Base-by-base conservation (phyloP, 495 filamentous ascomycete genomes). In the Xylaria intraflava region DNA sequence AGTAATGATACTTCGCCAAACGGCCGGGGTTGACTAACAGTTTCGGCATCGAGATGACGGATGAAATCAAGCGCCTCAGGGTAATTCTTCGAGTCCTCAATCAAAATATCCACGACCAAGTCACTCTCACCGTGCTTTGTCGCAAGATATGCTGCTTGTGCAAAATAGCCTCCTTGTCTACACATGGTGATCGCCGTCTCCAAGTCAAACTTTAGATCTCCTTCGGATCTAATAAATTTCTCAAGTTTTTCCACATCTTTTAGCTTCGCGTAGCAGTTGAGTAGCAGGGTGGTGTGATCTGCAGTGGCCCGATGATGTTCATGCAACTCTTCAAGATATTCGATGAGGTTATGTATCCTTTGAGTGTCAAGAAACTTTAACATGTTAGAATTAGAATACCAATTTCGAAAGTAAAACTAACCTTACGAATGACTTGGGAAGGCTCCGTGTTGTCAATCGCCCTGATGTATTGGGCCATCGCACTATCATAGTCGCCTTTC, bases 131-230 rank as follows among this genome's bases (percentile, higher is more conserved):
- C 83, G 63, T 97, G 91, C 64, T 96, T 94, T 49, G 89, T 88
- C 10, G 93, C 92, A 42, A 98, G 78, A 63, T 93, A 97, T 2
- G 93, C 94, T 7, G 93, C 93, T 71, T 98, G 93, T 56, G 96
- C 89, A 64, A 85, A 92, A 66, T 98, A 98, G n/a, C 94, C 90
- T 20, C 90, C 94, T 71, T 98, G 93, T 16, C 94, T 83, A 60
- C 93, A 98, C 93, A 98, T 97, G 4, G 85, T 82, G 46, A 97
- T 98, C 2, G 94, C 94, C 6, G 94, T 98, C 55, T 97, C 93
- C 7, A 97, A 75, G 69, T 98, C 93, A 67, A 98, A 97, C 59
- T 93, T 96, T 30, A 95, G 78, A 62, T 96, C 92, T 1, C 89
- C 91, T 2, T 90, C 89, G 39, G 90, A 90, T 65, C 94, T 94